phyloP scores from a whole-genome alignment of 768 basidiomycete species.

The Pleurotus sapidus region DNA sequence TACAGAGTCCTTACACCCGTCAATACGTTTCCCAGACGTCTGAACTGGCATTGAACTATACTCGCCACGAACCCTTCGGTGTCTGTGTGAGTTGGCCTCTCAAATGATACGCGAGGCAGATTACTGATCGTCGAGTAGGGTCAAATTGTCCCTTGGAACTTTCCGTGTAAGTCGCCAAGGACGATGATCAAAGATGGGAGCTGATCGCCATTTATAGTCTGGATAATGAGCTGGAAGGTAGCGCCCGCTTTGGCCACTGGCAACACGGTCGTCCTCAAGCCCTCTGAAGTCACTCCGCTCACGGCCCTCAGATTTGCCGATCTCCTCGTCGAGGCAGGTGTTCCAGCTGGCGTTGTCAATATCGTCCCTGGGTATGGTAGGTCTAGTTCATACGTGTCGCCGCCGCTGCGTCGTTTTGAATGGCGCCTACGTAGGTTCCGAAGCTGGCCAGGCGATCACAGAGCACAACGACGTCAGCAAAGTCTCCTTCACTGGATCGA shows the following conservation, averaged over 20 bases:
- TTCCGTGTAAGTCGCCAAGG: constrained; percentile 22
- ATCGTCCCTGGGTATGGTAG: constrained; percentile 52
- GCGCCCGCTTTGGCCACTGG: constrained; percentile 38
- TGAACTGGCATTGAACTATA: constrained; percentile 60
- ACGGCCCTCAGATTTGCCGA: constrained; percentile 44
- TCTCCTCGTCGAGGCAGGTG: constrained; percentile 53
- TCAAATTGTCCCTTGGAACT: constrained; percentile 66
- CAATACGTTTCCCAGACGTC: constrained; percentile 36
- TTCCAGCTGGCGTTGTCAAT: constrained; percentile 65
- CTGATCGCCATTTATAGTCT: background rate
- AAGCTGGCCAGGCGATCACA: constrained; percentile 55
- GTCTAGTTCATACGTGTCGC: background rate
- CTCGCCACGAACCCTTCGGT: constrained; percentile 64
- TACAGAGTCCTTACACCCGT: background rate
- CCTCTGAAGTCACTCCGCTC: constrained; percentile 61
- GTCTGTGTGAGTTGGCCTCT: constrained; percentile 29
- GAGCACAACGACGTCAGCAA: constrained; percentile 56
- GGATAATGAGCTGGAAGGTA: constrained; percentile 26
- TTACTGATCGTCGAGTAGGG: constrained; percentile 16
- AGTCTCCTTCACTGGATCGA: constrained; percentile 71
- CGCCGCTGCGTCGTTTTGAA: background rate
- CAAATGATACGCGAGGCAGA: background rate
- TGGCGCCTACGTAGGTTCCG: constrained; percentile 27
- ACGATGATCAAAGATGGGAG: background rate
- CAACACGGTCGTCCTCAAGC: constrained; percentile 65